Conservation (phyloP, 116 monocot genomes). For the Zostera marina region DNA sequence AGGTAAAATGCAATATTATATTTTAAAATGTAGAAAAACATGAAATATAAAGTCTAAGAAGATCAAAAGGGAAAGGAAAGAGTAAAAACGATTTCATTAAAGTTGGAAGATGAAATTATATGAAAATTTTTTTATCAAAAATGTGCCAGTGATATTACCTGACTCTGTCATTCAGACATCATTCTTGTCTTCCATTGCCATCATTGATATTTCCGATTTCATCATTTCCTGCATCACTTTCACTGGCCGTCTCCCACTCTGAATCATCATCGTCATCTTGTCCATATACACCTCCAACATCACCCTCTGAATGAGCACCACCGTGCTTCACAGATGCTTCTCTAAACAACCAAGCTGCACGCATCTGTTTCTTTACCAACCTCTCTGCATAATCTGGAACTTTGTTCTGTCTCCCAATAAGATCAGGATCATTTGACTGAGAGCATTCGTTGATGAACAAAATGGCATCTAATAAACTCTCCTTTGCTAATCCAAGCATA, state of each 20-base stretch:
- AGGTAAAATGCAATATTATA: too few species aligned
- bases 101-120: too few species aligned
- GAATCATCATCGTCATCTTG: conserved; percentile 80
- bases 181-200: conserved; percentile 2
- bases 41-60: too few species aligned
- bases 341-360: conserved; percentile 90
- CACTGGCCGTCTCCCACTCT: conserved; percentile 99
- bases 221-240: conserved; percentile 69
- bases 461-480: conserved; percentile 91
- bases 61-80: too few species aligned
- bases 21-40: too few species aligned
- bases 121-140: too few species aligned
- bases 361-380: conserved; percentile 93
- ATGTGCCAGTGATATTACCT: too few species aligned
- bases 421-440: conserved; percentile 63
- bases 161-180: too few species aligned
- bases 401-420: conserved; percentile 67
- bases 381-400: conserved; percentile 97
- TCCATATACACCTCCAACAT: conserved; percentile 38
- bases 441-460: conserved; percentile 85
- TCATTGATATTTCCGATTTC: conserved; percentile 24
- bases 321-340: conserved; percentile 95
- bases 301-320: conserved; percentile 44
- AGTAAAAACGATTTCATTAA: too few species aligned
- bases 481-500: conserved; percentile 81